A percentile compares a stretch with the other conserved stretches of the same genome.
These are phyloP conservation scores for Acacia crassicarpa DNA, from an alignment of 306 rosid genomes.

Conservation along the genomic window DNA sequence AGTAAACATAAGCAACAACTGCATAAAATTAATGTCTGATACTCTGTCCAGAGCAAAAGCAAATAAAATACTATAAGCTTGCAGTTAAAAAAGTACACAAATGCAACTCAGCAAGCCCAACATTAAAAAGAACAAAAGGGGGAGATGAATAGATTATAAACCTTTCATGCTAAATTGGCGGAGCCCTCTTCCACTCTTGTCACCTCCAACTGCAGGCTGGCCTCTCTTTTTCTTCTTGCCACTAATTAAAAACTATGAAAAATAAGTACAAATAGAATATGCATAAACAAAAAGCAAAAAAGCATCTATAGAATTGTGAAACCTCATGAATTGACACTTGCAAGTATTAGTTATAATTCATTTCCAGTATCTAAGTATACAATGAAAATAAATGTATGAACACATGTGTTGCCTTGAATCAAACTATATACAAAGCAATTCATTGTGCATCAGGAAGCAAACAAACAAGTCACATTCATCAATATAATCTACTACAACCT, in stretches of 20 bases:
- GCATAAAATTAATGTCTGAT: neutral
- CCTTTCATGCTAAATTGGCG: conserved; percentile 99
- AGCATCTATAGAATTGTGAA: neutral
- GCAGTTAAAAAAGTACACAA: neutral
- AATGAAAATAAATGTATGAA: neutral
- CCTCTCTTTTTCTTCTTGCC: conserved; percentile 96
- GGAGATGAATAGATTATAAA: conserved; percentile 31
- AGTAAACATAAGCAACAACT: conserved; percentile 14
- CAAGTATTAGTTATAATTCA: conserved; percentile 20
- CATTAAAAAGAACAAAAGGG: neutral
- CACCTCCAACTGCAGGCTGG: conserved; percentile 88
- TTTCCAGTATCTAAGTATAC: conserved; percentile 17
- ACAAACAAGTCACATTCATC: neutral
- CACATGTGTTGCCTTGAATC: neutral
- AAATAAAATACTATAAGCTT: conserved; percentile 11
- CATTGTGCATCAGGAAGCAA: neutral
- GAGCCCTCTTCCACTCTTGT: conserved; percentile 95
- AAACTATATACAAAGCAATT: neutral
- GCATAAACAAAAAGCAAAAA: neutral
- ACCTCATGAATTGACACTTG: conserved; percentile 18
- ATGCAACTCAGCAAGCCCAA: conserved; percentile 15
- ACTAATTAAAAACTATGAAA: conserved; percentile 34
- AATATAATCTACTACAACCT: conserved; percentile 9
- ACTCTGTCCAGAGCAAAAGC: neutral
- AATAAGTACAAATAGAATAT: conserved; percentile 18